Conservation (phyloP, 129 eudicot species). For the Rutidosis leptorrhynchoides region DNA sequence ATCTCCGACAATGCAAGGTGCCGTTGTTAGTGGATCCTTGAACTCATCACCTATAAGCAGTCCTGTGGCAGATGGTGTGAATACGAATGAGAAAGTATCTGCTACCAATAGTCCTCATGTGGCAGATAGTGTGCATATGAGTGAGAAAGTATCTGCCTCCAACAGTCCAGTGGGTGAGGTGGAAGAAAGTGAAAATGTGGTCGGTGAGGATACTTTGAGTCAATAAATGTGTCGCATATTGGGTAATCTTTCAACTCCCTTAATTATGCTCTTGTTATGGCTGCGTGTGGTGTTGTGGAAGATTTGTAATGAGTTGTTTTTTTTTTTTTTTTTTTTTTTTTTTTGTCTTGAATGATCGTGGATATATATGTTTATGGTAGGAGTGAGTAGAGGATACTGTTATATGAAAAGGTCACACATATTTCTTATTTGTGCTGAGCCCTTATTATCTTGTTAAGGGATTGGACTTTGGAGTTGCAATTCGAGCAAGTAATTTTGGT, state of each 20-base stretch:
- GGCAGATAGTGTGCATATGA: neutral
- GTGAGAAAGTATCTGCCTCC: conserved; percentile 21
- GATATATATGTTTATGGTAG: conserved; percentile 14
- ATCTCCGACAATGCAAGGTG: conserved; percentile 24
- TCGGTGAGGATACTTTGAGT: conserved; percentile 6
- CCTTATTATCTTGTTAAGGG: neutral
- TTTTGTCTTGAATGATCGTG: neutral
- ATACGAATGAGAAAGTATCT: conserved; percentile 19
- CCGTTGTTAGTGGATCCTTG: conserved; percentile 7
- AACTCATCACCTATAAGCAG: conserved; percentile 23
- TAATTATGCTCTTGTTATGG: neutral
- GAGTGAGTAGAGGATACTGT: conserved; percentile 7
- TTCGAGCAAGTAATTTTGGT: conserved; percentile 7
- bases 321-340: neutral
- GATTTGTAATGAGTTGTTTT: neutral
- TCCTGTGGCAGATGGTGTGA: neutral
- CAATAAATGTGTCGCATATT: conserved; percentile 7
- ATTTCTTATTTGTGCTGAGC: neutral
- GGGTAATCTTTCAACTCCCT: neutral
- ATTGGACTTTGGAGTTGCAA: neutral
- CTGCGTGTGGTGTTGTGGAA: conserved; percentile 7
- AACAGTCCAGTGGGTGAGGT: conserved; percentile 30
- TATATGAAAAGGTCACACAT: conserved; percentile 5
- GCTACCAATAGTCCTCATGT: conserved; percentile 15
- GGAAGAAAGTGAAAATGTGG: conserved; percentile 20